A percentile compares a stretch with the other conserved stretches of the same genome.
phyloP scores from a whole-genome alignment of 2,329 filamentous ascomycete species.

The Ophiostoma sp. region DNA sequence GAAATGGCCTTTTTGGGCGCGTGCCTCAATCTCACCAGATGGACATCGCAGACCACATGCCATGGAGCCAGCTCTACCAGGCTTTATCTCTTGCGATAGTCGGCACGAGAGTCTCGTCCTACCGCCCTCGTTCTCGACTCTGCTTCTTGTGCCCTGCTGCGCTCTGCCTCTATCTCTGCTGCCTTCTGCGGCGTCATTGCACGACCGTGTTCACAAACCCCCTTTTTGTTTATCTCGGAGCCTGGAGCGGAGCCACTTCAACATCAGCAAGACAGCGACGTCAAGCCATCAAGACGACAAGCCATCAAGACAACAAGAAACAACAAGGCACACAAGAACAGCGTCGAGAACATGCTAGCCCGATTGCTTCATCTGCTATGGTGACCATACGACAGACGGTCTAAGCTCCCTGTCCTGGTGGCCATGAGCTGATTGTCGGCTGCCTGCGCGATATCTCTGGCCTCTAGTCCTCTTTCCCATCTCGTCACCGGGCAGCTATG shows the following conservation, averaged over 20 bases:
- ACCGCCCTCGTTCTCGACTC: not conserved
- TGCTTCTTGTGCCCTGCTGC: not conserved
- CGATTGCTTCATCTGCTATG: too few relatives aligned
- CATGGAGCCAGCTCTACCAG: not conserved
- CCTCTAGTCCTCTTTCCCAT: not conserved
- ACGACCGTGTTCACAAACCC: not conserved
- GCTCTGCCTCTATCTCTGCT: not conserved
- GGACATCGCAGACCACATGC: not conserved
- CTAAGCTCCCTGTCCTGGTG: not conserved
- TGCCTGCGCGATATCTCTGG: constrained; percentile 1
- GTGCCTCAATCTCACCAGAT: not conserved
- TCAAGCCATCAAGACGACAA: not conserved
- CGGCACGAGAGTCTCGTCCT: not conserved
- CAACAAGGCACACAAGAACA: not conserved
- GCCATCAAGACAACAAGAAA: not conserved
- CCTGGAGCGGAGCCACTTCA: constrained; percentile 19
- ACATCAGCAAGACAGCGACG: constrained; percentile 2
- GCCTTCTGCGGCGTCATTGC: not conserved
- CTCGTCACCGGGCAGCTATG: not conserved
- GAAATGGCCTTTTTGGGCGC: not conserved
- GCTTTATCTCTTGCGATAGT: not conserved
- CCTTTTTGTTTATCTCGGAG: constrained; percentile 18
- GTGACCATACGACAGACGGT: too few relatives aligned
- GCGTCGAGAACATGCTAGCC: not conserved
- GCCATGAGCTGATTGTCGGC: not conserved